Conservation (phyloP, 176 grass and related monocot species). For the Guadua angustifolia region DNA sequence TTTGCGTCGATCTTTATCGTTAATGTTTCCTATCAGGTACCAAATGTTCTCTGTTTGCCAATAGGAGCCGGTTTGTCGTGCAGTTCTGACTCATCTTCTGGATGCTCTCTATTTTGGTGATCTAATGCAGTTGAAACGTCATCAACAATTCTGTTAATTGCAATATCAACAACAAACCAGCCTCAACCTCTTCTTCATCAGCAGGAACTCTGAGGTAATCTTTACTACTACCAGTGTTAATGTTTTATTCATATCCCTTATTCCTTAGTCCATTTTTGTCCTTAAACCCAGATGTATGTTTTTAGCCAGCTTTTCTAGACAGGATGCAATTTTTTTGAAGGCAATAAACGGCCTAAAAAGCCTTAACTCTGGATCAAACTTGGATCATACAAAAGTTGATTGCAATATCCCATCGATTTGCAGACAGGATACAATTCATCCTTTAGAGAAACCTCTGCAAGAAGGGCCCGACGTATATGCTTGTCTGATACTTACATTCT, state of each 20-base stretch:
- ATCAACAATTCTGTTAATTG: not conserved
- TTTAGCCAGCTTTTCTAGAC: not conserved
- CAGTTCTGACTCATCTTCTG: not conserved
- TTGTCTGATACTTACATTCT: not conserved
- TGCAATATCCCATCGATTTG: too few relatives aligned
- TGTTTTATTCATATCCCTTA: not conserved
- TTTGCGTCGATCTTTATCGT: slow-evolving; percentile 14
- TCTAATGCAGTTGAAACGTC: not conserved
- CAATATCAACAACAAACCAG: not conserved
- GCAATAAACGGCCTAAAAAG: too few relatives aligned
- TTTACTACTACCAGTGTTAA: not conserved
- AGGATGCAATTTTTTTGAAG: not conserved
- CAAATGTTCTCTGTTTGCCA: slow-evolving; percentile 12
- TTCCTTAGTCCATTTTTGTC: not conserved
- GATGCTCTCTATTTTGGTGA: not conserved
- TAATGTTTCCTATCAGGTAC: slow-evolving; percentile 23
- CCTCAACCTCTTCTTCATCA: slow-evolving; percentile 8
- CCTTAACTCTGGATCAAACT: too few relatives aligned
- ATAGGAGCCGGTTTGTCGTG: not conserved
- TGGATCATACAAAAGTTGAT: too few relatives aligned
- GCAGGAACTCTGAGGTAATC: not conserved
- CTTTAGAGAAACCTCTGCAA: not conserved
- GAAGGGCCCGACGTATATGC: not conserved
- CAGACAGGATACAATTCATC: not conserved
- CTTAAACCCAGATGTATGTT: not conserved